Base-by-base conservation (phyloP, 202 grass and related monocot genomes). In the Setaria viridis region DNA sequence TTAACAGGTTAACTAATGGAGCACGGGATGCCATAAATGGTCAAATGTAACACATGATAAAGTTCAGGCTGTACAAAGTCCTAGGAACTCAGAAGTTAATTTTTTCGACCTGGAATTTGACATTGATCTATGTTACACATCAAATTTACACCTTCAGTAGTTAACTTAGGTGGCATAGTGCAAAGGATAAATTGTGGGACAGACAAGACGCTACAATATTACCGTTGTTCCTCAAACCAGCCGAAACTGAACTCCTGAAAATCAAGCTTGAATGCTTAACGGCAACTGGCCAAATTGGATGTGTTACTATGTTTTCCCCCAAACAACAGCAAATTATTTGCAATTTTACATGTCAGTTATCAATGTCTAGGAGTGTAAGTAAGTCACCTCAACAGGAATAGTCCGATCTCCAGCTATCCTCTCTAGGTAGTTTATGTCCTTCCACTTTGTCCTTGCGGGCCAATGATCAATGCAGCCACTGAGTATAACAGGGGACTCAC, bases 391-490 rank as follows among this genome's bases (percentile, higher is more conserved):
- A 75, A 94, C 92, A 80, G 92, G 95, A 67, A 97, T 41, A 21
- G 90, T 97, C 30, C 95, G 82, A 60, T 97, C 90, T 88, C 90
- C 92, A 45, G 93, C 92, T 77, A 90, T 81, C 72, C 76, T 92
- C 86, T 93, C 81, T 72, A 98, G 79, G 74, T 95, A 95, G 77
- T 85, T 85, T 60, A 98, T 79, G 70, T 97, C 88, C 85, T 93
- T 97, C 95, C 95, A 98, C 69, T 90, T 98, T 83, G 77, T 89
- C 80, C 83, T 86, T 21, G 95, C 93, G 12, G 95, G 91, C 93
- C 93, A 98, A 68, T 95, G 89, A 59, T 95, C 91, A 82, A 98
- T 98, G 87, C 89, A 91, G 48, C 87, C 89, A 34, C 87, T 90
- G 81, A 95, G 90, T 88, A 98, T 98, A 72, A 95, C 83, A 60